Conservation (phyloP, 2,329 filamentous ascomycete species). For the Neopestalotiopsis sp. region DNA sequence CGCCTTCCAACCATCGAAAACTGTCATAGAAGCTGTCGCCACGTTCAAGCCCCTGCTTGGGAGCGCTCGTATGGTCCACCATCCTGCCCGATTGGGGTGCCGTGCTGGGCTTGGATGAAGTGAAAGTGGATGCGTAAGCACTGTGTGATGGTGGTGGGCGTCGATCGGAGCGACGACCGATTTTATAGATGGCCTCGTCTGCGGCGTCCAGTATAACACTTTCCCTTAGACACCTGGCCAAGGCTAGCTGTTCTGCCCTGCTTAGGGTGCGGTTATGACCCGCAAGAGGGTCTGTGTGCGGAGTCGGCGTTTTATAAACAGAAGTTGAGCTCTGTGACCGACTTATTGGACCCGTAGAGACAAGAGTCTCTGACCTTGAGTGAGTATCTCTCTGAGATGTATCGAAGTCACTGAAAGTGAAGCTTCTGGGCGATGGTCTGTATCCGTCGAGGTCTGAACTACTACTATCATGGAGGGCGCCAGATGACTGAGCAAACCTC, state of each 20-base stretch:
- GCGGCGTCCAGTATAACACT: constrained; percentile 61
- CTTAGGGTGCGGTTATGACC: constrained; percentile 71
- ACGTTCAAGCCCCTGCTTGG: constrained; percentile 32
- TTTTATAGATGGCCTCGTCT: constrained; percentile 57
- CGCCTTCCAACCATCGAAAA: constrained; percentile 77
- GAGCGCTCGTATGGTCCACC: constrained; percentile 27
- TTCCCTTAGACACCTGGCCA: constrained; percentile 56
- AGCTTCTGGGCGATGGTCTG: constrained; percentile 14
- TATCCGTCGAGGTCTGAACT: constrained; percentile 11
- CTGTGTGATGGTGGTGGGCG: constrained; percentile 36
- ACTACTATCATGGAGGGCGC: constrained; percentile 24
- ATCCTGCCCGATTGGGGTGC: constrained; percentile 33
- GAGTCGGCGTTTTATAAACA: constrained; percentile 30
- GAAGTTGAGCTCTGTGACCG: constrained; percentile 22
- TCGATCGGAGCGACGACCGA: constrained; percentile 42
- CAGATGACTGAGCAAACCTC: constrained; percentile 57
- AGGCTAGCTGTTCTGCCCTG: constrained; percentile 66
- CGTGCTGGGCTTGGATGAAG: constrained; percentile 32
- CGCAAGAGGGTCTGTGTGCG: constrained; percentile 63
- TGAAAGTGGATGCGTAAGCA: constrained; percentile 31
- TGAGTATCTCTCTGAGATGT: neutral
- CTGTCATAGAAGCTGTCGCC: constrained; percentile 67
- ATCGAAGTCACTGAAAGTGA: constrained; percentile 6
- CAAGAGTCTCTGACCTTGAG: neutral
- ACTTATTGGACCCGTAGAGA: neutral